Conservation (phyloP, 176 grass and related monocot species). For the Oropetium thomaeum region DNA sequence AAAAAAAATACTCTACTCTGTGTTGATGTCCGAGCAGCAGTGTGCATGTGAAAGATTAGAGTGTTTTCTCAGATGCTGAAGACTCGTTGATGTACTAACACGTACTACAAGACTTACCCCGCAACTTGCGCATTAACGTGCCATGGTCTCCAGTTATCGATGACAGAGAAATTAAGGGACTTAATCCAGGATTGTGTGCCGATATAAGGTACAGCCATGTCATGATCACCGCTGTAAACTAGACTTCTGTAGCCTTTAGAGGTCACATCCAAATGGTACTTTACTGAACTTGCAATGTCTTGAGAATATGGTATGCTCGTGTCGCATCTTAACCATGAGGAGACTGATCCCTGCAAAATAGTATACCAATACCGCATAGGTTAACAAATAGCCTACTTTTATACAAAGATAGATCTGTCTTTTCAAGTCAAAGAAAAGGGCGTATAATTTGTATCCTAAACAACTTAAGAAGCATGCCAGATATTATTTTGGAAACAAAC, state of each 20-base stretch:
- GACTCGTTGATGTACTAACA: no score
- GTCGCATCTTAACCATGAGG: no score
- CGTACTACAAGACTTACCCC: slow-evolving; percentile 33
- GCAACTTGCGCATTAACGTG: slow-evolving; percentile 44
- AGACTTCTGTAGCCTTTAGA: no score
- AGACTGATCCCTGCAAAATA: no score
- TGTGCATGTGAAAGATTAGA: no score
- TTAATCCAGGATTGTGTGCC: slow-evolving; percentile 60
- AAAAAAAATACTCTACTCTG: no score
- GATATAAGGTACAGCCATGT: background rate
- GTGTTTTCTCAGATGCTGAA: no score
- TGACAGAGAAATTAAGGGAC: slow-evolving; percentile 48
- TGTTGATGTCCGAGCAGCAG: no score
- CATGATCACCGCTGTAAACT: slow-evolving; percentile 67
- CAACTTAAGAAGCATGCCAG: background rate
- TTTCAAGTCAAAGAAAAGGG: background rate
- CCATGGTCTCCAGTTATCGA: slow-evolving; percentile 61
- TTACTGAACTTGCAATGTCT: no score
- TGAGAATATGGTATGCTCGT: no score
- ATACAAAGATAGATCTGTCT: background rate
- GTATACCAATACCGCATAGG: background rate
- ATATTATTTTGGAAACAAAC: background rate
- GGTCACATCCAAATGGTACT: no score
- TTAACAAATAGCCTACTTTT: background rate
- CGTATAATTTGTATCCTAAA: background rate